phyloP scores from a whole-genome alignment of 2,329 filamentous ascomycete genomes.

The Hymenoscyphus occultus region DNA sequence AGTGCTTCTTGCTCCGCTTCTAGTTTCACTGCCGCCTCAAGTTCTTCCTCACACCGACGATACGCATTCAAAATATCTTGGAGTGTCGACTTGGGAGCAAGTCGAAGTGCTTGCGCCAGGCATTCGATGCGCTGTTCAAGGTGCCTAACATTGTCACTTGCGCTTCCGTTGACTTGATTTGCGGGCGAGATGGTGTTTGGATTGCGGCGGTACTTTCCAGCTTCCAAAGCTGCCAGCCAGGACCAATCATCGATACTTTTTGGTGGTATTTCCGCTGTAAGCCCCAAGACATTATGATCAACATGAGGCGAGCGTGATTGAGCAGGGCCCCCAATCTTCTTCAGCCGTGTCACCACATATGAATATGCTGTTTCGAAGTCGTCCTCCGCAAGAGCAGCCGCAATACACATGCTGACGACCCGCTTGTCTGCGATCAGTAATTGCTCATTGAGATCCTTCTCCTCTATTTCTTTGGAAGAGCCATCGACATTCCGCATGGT shows the following conservation, averaged over 20 bases:
- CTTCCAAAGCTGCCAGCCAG: conserved; percentile 75
- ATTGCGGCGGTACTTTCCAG: conserved; percentile 63
- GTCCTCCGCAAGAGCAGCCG: conserved; percentile 71
- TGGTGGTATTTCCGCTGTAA: conserved; percentile 28
- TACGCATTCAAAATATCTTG: conserved; percentile 74
- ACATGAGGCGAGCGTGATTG: conserved; percentile 25
- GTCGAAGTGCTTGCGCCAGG: conserved; percentile 68
- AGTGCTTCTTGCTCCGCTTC: conserved; percentile 67
- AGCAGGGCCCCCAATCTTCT: conserved; percentile 37
- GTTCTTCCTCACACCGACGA: conserved; percentile 74
- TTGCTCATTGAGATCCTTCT: conserved; percentile 33
- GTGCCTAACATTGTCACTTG: conserved; percentile 63
- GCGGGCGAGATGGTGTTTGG: conserved; percentile 52
- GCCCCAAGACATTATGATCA: conserved; percentile 22
- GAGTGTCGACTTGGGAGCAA: conserved; percentile 67
- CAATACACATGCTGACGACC: conserved; percentile 76
- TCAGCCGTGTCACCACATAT: conserved; percentile 70
- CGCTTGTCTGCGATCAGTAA: conserved; percentile 54
- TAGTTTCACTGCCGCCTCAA: conserved; percentile 61
- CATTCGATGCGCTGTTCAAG: conserved; percentile 81
- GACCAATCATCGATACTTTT: conserved; percentile 59
- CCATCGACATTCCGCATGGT: conserved; percentile 28
- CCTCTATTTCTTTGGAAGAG: conserved; percentile 2
- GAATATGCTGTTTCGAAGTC: conserved; percentile 87
- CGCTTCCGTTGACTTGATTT: conserved; percentile 45